phyloP scores from a whole-genome alignment of 2,329 filamentous ascomycete species.

The Sporothrix brasiliensis region DNA sequence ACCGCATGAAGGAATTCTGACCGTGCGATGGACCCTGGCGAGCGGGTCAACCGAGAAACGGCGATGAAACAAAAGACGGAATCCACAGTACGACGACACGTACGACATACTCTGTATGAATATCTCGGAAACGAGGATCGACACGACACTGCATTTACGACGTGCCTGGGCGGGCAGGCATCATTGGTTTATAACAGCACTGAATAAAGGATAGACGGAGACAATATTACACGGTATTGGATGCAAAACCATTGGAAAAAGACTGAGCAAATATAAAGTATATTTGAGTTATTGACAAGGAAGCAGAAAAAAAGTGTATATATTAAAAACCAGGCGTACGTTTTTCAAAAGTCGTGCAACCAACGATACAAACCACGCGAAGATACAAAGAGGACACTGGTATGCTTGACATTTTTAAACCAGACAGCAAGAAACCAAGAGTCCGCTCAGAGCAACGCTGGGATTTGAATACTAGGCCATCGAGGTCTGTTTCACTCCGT shows the following conservation, averaged over 20 bases:
- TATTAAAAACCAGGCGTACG: slow-evolving; percentile 1
- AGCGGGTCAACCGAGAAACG: not conserved
- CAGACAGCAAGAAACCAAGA: not conserved
- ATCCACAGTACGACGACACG: not conserved
- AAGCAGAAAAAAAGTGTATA: slow-evolving; percentile 6
- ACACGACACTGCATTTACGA: not conserved
- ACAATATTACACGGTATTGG: not conserved
- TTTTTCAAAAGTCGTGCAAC: not conserved
- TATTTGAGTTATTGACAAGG: slow-evolving; percentile 21
- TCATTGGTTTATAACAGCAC: not conserved
- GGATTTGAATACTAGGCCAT: not conserved
- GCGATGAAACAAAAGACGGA: not conserved
- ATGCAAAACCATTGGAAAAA: not conserved
- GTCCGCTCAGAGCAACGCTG: not conserved
- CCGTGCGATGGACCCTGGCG: not conserved
- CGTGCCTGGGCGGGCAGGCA: not conserved
- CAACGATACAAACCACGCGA: not conserved
- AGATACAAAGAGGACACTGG: not conserved
- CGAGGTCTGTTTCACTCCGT: not conserved
- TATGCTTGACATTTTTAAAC: not conserved
- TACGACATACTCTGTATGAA: not conserved
- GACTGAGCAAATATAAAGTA: slow-evolving; percentile 24
- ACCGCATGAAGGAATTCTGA: not conserved
- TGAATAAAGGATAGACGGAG: not conserved
- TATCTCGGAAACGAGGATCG: slow-evolving; percentile 7